These are phyloP conservation scores for Talaromyces sp. DNA, from an alignment of 2,329 filamentous ascomycete genomes.

Conservation along the genomic window DNA sequence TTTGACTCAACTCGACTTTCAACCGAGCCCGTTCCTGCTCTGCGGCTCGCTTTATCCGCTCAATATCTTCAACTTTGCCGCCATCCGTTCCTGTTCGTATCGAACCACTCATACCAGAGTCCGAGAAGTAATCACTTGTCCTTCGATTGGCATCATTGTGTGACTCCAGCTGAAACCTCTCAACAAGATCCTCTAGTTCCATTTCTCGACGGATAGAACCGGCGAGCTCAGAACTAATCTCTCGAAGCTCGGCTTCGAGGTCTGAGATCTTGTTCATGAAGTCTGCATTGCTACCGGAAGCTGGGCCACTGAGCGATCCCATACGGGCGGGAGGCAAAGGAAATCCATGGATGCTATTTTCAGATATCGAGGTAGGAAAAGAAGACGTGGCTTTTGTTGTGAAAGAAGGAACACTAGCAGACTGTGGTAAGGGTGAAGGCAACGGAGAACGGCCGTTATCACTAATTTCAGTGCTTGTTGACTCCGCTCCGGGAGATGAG, in stretches of 20 bases:
- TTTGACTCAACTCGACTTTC: constrained; percentile 77
- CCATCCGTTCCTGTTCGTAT: constrained; percentile 58
- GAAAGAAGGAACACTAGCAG: constrained; percentile 31
- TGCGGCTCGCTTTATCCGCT: constrained; percentile 74
- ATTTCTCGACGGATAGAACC: constrained; percentile 91
- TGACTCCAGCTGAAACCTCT: constrained; percentile 76
- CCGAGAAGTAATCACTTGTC: constrained; percentile 97
- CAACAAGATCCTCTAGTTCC: constrained; percentile 91
- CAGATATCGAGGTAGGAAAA: constrained; percentile 50
- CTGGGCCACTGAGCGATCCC: constrained; percentile 45
- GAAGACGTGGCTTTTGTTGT: constrained; percentile 27
- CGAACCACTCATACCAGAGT: constrained; percentile 79
- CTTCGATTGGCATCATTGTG: constrained; percentile 61
- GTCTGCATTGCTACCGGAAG: constrained; percentile 36
- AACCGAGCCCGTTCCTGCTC: constrained; percentile 91
- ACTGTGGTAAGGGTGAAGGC: constrained; percentile 52
- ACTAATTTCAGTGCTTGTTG: constrained; percentile 62
- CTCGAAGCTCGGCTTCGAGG: constrained; percentile 89
- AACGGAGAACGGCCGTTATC: constrained; percentile 58
- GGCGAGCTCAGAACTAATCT: constrained; percentile 89
- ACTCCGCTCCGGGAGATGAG: constrained; percentile 54
- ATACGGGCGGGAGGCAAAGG: constrained; percentile 37
- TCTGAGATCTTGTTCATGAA: constrained; percentile 67
- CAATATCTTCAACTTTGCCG: constrained; percentile 65
- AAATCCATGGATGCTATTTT: constrained; percentile 52